Base-by-base conservation (phyloP, 2,329 filamentous ascomycete species). In the Dactylellina leptospora region DNA sequence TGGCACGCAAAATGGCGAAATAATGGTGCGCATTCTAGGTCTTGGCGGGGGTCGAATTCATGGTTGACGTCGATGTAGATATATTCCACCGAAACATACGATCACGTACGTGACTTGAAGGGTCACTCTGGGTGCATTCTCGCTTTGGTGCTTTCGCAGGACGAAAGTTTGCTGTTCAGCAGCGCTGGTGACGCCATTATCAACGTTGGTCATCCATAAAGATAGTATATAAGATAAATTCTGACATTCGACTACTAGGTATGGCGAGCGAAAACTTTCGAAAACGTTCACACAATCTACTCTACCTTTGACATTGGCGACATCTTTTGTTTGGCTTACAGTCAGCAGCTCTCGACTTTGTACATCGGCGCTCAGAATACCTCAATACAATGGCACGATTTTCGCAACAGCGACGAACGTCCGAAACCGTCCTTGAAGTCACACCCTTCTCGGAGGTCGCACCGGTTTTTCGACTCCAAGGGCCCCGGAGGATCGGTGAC, bases 321-420 rank as follows among this genome's bases (percentile, higher is more conserved):
- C 81, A 87, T 99, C 69, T 97, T 97, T 79, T 96, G 92, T 76
- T 88, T 96, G n/a, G 90, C 89, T 0, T 97, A 96, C 80, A 96
- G 92, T 2, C 82, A 87, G 4, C 85, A 87, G 75, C 84, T 91
- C 76, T 86, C 93, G 75, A 96, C 90, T 0, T 85, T 96, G 2
- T 97, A 96, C 79, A 86, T 96, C 44, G 95, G 95, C 64, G 91
- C 92, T 0, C 95, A 97, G 78, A 97, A 97, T 78, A 95, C 92
- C 5, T 92, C 90, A 38, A 95, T 97, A 56, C 93, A 96, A 83
- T 99, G 95, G 95, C 90, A 92, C 76, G 85, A 88, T 74, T 82
- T 96, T 61, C 86, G 86, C 76, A 86, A 91, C 74, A 85, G 86
- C 22, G 82, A 84, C 27, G 81, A 84, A 20, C 82, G 84, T 75